Evolutionary conservation across 345 rosid species (phyloP).

Genomic region (Eucalyptus albens): DNA sequence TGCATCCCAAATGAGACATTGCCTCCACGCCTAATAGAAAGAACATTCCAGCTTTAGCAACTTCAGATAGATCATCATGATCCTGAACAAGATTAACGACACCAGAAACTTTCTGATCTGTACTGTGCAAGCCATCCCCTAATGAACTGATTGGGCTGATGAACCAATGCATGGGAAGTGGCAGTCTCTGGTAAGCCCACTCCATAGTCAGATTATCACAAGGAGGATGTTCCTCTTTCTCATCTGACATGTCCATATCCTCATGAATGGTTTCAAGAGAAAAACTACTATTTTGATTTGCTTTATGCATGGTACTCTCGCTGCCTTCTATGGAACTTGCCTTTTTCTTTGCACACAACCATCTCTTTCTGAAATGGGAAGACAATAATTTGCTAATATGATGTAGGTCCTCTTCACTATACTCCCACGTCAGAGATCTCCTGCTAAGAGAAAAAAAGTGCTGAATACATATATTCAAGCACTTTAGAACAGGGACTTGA

Average conservation of each 20-base stretch:
- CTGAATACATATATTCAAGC: constrained; percentile 21
- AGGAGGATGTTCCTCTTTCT: constrained; percentile 9
- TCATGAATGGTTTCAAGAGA: constrained; percentile 72
- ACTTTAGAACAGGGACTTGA: constrained; percentile 41
- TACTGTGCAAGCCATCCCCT: constrained; percentile 12
- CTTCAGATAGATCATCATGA: constrained; percentile 24
- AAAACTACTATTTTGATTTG: constrained; percentile 7
- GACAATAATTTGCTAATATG: constrained; percentile 32
- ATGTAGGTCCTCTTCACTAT: constrained; percentile 34
- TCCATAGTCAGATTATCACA: constrained; percentile 24
- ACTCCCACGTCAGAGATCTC: constrained; percentile 25
- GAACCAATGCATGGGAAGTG: constrained; percentile 85
- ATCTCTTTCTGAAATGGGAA: constrained; percentile 60
- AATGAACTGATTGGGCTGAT: constrained; percentile 70
- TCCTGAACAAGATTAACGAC: constrained; percentile 3
- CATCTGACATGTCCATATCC: constrained; percentile 34
- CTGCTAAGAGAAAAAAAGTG: constrained; percentile 21
- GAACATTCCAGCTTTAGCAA: constrained; percentile 74
- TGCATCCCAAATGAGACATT: constrained; percentile 20
- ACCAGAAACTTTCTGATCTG: constrained; percentile 7
- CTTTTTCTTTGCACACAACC: constrained; percentile 57
- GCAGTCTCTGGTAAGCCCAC: constrained; percentile 86
- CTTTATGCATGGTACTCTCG: constrained; percentile 1
- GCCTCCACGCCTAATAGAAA: constrained; percentile 75
- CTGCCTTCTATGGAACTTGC: constrained; percentile 12